phyloP scores from a whole-genome alignment of 805 yeast genomes.

The Cyberlindnera amylophila region DNA sequence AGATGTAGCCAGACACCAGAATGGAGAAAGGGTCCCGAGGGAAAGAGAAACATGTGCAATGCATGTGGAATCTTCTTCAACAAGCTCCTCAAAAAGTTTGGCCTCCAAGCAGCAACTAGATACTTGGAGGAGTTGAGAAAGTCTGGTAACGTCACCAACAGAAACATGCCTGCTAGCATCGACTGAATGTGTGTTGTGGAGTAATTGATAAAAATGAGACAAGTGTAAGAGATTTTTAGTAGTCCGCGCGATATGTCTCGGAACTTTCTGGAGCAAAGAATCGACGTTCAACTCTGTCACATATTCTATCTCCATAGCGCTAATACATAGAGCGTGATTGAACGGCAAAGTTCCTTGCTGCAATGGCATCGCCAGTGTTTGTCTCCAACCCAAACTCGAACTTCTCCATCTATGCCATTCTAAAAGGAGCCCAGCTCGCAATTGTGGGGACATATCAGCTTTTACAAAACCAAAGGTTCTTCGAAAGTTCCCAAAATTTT shows the following conservation, averaged over 20 bases:
- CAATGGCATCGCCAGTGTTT: conserved; percentile 24
- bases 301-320: too few species aligned
- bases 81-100: conserved; percentile 15
- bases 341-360: too few species aligned
- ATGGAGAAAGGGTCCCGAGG: conserved; percentile 22
- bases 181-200: too few species aligned
- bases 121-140: not conserved
- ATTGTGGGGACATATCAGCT: conserved; percentile 16
- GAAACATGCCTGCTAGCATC: not conserved
- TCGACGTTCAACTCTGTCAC: too few species aligned
- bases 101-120: not conserved
- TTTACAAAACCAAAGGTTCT: conserved; percentile 17
- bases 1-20: conserved; percentile 15
- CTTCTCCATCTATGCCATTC: conserved; percentile 13
- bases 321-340: too few species aligned
- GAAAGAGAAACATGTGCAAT: conserved; percentile 18
- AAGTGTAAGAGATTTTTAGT: too few species aligned
- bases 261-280: too few species aligned
- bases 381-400: conserved; percentile 17
- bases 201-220: too few species aligned
- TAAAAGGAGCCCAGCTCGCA: conserved; percentile 20
- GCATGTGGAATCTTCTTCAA: conserved; percentile 20
- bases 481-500: conserved; percentile 13
- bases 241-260: too few species aligned
- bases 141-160: too few species aligned